Conservation (phyloP, 2,329 filamentous ascomycete species). For the Ceratocystis lukuohia region DNA sequence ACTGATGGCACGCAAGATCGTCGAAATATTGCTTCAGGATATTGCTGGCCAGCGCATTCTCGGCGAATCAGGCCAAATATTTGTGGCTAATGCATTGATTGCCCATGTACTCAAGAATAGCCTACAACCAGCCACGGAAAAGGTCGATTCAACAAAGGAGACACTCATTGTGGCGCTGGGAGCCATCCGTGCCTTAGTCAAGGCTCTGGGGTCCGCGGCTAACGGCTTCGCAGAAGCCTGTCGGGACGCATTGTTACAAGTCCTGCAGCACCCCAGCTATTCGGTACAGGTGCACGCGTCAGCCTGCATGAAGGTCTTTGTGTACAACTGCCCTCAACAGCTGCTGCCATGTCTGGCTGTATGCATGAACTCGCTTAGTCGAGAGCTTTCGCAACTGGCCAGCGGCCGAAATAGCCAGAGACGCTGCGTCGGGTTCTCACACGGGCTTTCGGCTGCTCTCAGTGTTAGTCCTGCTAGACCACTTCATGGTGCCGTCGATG, state of each 20-base stretch:
- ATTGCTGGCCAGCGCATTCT: slow-evolving; percentile 69
- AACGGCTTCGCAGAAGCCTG: slow-evolving; percentile 68
- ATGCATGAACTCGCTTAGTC: slow-evolving; percentile 86
- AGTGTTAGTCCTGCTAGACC: slow-evolving; percentile 81
- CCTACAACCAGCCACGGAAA: slow-evolving; percentile 74
- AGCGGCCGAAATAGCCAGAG: slow-evolving; percentile 58
- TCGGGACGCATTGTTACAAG: slow-evolving; percentile 75
- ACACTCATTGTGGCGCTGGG: slow-evolving; percentile 66
- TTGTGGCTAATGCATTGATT: slow-evolving; percentile 66
- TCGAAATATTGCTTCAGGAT: slow-evolving; percentile 71
- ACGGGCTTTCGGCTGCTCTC: slow-evolving; percentile 78
- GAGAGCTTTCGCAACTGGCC: slow-evolving; percentile 68
- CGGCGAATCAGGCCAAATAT: slow-evolving; percentile 76
- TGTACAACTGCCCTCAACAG: slow-evolving; percentile 83
- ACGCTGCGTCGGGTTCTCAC: slow-evolving; percentile 78
- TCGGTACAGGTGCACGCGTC: slow-evolving; percentile 87
- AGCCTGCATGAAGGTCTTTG: slow-evolving; percentile 72
- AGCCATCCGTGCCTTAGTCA: slow-evolving; percentile 65
- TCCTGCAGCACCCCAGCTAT: slow-evolving; percentile 88
- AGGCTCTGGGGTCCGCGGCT: slow-evolving; percentile 67
- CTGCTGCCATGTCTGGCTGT: slow-evolving; percentile 82
- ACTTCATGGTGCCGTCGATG: slow-evolving; percentile 86
- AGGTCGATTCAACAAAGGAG: slow-evolving; percentile 78
- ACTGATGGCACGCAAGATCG: slow-evolving; percentile 69
- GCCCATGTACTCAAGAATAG: slow-evolving; percentile 91